These are phyloP conservation scores for Amaranthus palmeri DNA, from an alignment of 148 eudicot species.

Conservation along the genomic window DNA sequence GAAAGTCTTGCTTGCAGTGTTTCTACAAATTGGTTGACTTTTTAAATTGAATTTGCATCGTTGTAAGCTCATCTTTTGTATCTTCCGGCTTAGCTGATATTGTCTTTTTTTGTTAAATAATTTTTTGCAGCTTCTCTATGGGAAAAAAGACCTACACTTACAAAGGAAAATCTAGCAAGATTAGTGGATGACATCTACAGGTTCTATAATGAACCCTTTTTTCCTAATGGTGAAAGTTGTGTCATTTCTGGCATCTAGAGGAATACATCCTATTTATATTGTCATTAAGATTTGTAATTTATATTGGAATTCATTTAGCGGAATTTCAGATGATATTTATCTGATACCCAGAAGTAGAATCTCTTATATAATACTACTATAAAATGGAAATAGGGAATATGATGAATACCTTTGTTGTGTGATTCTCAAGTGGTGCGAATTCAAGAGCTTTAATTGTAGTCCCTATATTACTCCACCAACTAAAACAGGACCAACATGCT, in stretches of 20 bases:
- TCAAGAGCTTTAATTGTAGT: no score
- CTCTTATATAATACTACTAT: no score
- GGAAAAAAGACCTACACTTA: slow-evolving; percentile 64
- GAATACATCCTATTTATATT: background rate
- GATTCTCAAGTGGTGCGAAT: no score
- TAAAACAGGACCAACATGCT: no score
- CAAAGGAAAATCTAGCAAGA: slow-evolving; percentile 79
- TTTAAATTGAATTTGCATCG: background rate
- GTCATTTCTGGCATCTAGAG: background rate
- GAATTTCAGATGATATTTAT: no score
- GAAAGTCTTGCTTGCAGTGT: background rate
- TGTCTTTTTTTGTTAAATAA: slow-evolving; percentile 1
- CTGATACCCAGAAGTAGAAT: no score
- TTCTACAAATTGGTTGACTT: background rate
- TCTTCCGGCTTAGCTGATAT: background rate
- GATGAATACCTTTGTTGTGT: no score
- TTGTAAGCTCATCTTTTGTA: background rate
- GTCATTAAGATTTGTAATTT: background rate
- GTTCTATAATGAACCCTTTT: slow-evolving; percentile 26
- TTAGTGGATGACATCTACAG: slow-evolving; percentile 89
- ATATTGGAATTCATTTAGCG: no score
- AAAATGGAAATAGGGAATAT: no score
- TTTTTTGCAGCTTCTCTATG: slow-evolving; percentile 55
- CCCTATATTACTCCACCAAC: no score
- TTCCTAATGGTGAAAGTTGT: background rate